Base-by-base conservation (phyloP, 2,329 filamentous ascomycete genomes). In the Penicillium italicum region DNA sequence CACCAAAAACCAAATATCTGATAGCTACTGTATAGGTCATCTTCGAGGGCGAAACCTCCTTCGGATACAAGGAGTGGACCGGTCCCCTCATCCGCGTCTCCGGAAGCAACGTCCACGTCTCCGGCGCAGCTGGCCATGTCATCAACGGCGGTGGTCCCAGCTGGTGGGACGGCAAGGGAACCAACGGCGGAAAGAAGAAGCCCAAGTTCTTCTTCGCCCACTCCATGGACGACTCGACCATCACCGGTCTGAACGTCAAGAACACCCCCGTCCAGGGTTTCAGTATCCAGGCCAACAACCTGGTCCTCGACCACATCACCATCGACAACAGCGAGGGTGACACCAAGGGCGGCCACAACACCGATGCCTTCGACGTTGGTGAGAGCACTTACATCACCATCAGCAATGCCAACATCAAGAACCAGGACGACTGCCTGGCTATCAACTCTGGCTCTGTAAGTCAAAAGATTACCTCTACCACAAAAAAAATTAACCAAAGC, bases 1-100 rank as follows among this genome's bases (percentile, higher is more conserved):
- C 11, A 1, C 12, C 40, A 12, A 36, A 46, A 20, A 30, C 14
- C 11, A 11, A 9, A 10, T 1, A n/a, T 40, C 44, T 49, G 28
- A 53, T 18, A 40, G 40, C 16, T 38, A 20, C 26, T 30, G n/a
- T 16, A 11, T 48, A 76, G 71, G 79, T 87, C 59, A 82, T 81
- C 61, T 88, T 89, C 72, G 72, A 82, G 58, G 86, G 86, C 33
- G 83, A 77, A 18, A 88, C 85, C 18, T 83, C 81, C 50, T 89
- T 86, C 66, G 85, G 77, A 24, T 88, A 87, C 72, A 75, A 82
- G 58, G 81, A 86, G 64, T 89, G 85, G 85, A 69, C 68, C 1
- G 86, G 86, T 0, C 85, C 85, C 45, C 77, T 89, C 7, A 78
- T 89, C 65, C 79, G 80, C 37, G 76, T 88, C 61, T 81, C 80